Percentiles rank a stretch among this genome's conserved stretches.
Conservation (phyloP, 2,329 filamentous ascomycete genomes). For the Neonectria neomacrospora region DNA sequence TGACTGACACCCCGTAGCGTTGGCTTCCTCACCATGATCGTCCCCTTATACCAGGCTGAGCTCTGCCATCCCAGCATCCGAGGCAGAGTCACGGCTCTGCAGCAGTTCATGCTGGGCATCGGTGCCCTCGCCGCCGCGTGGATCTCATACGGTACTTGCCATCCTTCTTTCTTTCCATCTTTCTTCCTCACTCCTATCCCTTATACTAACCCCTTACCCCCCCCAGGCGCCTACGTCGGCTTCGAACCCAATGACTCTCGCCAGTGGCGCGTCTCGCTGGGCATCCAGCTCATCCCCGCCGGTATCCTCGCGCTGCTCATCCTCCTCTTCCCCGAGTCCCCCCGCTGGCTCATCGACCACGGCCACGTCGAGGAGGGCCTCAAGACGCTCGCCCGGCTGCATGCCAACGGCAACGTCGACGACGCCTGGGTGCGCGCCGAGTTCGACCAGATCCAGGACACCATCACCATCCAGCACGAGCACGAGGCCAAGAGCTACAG, state of each 20-base stretch:
- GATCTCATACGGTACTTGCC: slow-evolving; percentile 72
- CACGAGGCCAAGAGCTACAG: slow-evolving; percentile 75
- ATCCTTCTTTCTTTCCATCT: too few relatives aligned
- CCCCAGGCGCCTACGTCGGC: slow-evolving; percentile 46
- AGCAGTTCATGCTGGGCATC: slow-evolving; percentile 86
- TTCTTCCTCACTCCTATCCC: too few relatives aligned
- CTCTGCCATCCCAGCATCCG: slow-evolving; percentile 82
- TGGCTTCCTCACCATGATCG: slow-evolving; percentile 53
- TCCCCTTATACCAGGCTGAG: slow-evolving; percentile 80
- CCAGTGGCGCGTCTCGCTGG: slow-evolving; percentile 60
- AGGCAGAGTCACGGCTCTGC: slow-evolving; percentile 77
- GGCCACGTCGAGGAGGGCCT: slow-evolving; percentile 73
- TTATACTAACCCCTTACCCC: slow-evolving; percentile 4
- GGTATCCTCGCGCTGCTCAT: slow-evolving; percentile 73
- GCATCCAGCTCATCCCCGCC: slow-evolving; percentile 78
- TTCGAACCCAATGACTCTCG: slow-evolving; percentile 43
- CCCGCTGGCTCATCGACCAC: slow-evolving; percentile 81
- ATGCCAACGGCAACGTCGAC: slow-evolving; percentile 72
- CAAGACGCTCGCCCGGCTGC: slow-evolving; percentile 73
- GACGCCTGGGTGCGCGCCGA: slow-evolving; percentile 79
- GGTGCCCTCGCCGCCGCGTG: slow-evolving; percentile 78
- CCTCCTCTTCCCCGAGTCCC: slow-evolving; percentile 75
- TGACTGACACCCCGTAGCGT: slow-evolving; percentile 52
- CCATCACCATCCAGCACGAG: slow-evolving; percentile 73
- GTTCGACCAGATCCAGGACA: slow-evolving; percentile 75